Conservation (phyloP, 2,329 filamentous ascomycete genomes). For the Fusarium papillatum region DNA sequence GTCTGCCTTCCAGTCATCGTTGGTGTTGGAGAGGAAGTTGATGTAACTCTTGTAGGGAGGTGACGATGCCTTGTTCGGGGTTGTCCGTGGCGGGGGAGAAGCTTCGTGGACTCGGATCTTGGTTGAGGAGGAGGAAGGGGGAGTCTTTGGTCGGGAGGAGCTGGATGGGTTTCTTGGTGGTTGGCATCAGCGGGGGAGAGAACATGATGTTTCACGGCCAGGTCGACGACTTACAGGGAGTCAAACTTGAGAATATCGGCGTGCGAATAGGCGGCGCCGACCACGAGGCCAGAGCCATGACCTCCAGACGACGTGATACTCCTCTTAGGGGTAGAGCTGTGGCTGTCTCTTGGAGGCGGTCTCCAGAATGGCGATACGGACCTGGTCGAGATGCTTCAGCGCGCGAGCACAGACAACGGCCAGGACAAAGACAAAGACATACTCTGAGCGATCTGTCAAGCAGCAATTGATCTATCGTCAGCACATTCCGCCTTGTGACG, state of each 20-base stretch:
- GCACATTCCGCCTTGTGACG: conserved; percentile 28
- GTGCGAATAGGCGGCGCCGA: conserved; percentile 96
- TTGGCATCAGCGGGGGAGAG: conserved; percentile 19
- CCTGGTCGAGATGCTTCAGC: conserved; percentile 61
- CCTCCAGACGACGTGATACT: conserved; percentile 53
- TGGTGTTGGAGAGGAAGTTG: conserved; percentile 84
- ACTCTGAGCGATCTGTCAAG: conserved; percentile 72
- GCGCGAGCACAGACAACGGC: conserved; percentile 19
- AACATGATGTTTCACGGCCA: not conserved
- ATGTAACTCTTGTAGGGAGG: conserved; percentile 80
- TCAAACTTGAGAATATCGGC: conserved; percentile 94
- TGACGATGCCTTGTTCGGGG: conserved; percentile 69
- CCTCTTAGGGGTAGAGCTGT: conserved; percentile 62
- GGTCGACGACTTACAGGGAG: conserved; percentile 70
- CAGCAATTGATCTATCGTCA: conserved; percentile 43
- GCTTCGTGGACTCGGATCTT: conserved; percentile 65
- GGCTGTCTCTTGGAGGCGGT: conserved; percentile 66
- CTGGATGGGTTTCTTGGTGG: conserved; percentile 68
- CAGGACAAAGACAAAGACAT: conserved; percentile 52
- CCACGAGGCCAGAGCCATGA: conserved; percentile 79
- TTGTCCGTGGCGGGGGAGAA: conserved; percentile 67
- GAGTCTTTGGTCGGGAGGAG: conserved; percentile 80
- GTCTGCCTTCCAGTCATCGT: conserved; percentile 85
- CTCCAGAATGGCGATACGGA: conserved; percentile 92
- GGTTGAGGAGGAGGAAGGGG: conserved; percentile 72